Evolutionary conservation across 2,329 filamentous ascomycete genomes (phyloP).

Genomic region (Arachnopeziza araneosa): DNA sequence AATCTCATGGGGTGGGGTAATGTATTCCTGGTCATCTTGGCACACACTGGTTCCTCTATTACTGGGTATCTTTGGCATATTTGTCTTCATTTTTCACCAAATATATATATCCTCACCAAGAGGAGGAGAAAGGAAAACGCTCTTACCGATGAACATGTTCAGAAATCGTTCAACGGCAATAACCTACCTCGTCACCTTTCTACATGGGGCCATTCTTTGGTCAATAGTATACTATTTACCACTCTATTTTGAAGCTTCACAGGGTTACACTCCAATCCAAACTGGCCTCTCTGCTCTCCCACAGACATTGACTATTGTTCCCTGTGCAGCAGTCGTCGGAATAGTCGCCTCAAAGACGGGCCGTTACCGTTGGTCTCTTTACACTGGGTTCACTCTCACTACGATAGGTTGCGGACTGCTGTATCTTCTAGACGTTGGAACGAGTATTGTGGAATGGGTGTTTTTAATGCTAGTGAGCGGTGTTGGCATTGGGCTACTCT

Average conservation of each 20-base stretch:
- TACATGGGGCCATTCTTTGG: conserved; percentile 54
- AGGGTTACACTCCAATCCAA: conserved; percentile 44
- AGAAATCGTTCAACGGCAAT: not conserved
- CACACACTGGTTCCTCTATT: conserved; percentile 39
- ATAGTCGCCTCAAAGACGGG: conserved; percentile 27
- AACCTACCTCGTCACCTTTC: conserved; percentile 35
- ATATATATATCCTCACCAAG: conserved; percentile 9
- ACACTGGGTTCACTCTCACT: conserved; percentile 53
- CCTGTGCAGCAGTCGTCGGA: conserved; percentile 49
- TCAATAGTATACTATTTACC: conserved; percentile 47
- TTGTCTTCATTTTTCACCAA: conserved; percentile 36
- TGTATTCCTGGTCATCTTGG: conserved; percentile 37
- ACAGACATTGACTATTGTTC: conserved; percentile 56
- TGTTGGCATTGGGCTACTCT: conserved; percentile 28
- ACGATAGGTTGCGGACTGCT: conserved; percentile 49
- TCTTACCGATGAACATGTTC: conserved; percentile 39
- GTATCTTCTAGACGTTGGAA: conserved; percentile 7
- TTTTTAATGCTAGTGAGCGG: conserved; percentile 11
- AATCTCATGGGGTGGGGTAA: conserved; percentile 49
- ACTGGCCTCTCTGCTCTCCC: conserved; percentile 51
- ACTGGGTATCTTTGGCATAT: conserved; percentile 37
- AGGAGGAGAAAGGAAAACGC: conserved; percentile 5
- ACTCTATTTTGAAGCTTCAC: conserved; percentile 44
- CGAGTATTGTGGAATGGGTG: conserved; percentile 6
- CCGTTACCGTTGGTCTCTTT: conserved; percentile 45